A percentile compares a stretch with the other conserved stretches of the same genome.
Evolutionary conservation across 2,329 filamentous ascomycete species (phyloP).

Genomic region (Fusarium sp.): DNA sequence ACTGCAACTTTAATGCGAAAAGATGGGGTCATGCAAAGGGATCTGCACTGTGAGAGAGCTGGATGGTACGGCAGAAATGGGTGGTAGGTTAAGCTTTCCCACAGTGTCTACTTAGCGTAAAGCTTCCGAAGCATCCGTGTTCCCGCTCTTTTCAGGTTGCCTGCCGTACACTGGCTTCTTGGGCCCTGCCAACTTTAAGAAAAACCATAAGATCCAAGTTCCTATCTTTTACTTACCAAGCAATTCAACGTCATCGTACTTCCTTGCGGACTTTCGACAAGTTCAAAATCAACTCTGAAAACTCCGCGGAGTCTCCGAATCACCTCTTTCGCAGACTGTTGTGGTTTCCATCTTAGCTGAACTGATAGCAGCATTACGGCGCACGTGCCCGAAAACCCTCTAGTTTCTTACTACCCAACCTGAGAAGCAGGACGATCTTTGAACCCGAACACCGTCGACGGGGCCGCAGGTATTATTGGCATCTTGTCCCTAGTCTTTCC

Average conservation of each 20-base stretch:
- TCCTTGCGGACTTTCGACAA: neutral
- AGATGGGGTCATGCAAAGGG: neutral
- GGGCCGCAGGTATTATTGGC: slow-evolving; percentile 2
- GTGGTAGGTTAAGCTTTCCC: neutral
- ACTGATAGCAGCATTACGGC: neutral
- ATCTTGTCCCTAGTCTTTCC: slow-evolving; percentile 10
- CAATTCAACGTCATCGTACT: neutral
- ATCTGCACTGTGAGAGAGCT: neutral
- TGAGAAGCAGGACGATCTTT: neutral
- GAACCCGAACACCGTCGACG: slow-evolving; percentile 1
- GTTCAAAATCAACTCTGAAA: neutral
- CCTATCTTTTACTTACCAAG: neutral
- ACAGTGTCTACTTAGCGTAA: slow-evolving; percentile 9
- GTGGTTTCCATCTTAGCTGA: neutral
- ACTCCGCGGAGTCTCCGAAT: neutral
- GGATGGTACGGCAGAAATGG: neutral
- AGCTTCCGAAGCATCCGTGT: slow-evolving; percentile 33
- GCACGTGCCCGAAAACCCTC: slow-evolving; percentile 10
- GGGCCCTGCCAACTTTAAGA: neutral
- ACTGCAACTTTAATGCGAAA: neutral
- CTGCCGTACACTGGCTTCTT: neutral
- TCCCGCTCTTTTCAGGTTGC: slow-evolving; percentile 16
- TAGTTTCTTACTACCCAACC: neutral
- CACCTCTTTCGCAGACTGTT: neutral
- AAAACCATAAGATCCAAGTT: slow-evolving; percentile 5